Percentiles rank a stretch among this genome's conserved stretches.
phyloP scores from a whole-genome alignment of 805 yeast species.

The Yarrowia hollandica region DNA sequence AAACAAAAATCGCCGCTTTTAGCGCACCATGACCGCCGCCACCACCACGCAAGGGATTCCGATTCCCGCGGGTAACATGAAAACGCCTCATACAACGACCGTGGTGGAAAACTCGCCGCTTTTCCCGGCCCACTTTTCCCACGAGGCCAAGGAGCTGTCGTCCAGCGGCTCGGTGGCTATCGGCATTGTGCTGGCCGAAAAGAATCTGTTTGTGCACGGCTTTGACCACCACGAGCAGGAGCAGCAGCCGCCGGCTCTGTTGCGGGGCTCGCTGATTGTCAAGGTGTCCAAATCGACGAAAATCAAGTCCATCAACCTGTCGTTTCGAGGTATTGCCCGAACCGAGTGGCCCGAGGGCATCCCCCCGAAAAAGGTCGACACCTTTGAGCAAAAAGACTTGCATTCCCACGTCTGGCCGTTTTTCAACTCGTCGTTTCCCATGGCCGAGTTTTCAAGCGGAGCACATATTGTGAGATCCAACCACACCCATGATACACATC shows the following conservation, averaged over 20 bases:
- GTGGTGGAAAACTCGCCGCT: constrained; percentile 14
- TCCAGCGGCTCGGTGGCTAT: constrained; percentile 66
- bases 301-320: constrained; percentile 62
- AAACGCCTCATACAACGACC: not conserved
- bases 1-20: too few species aligned
- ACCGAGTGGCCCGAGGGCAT: constrained; percentile 98
- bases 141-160: constrained; percentile 50
- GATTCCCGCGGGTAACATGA: not conserved
- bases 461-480: constrained; percentile 44
- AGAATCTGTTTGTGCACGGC: constrained; percentile 77
- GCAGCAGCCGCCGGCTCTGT: constrained; percentile 47
- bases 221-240: constrained; percentile 59
- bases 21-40: not conserved
- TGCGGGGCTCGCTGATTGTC: constrained; percentile 75
- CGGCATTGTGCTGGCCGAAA: constrained; percentile 78
- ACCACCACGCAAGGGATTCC: not conserved
- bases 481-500: not conserved
- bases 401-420: constrained; percentile 91
- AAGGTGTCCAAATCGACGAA: constrained; percentile 71
- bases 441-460: constrained; percentile 47
- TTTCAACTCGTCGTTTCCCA: constrained; percentile 49
- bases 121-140: constrained; percentile 14
- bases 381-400: constrained; percentile 62
- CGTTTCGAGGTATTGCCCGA: constrained; percentile 64
- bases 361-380: constrained; percentile 78